Evolutionary conservation across 257 asterid genomes (phyloP), one percentile per base, ranked within the genome.

Genomic region (Scutellaria galericulata): DNA sequence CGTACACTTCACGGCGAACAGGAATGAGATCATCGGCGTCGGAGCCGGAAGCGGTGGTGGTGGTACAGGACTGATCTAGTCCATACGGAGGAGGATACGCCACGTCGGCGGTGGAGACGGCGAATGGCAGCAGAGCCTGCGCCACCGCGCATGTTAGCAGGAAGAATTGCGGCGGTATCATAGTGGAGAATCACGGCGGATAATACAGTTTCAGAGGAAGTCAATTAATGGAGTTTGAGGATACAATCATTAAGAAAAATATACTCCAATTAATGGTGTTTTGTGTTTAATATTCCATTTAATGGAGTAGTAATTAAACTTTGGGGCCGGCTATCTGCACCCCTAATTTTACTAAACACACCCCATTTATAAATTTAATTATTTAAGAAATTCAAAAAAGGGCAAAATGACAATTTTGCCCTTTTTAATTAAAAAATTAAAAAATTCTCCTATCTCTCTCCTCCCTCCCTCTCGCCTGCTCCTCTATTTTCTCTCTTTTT

Each of bases 71-170:
- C 72, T 53, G 60, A 22, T 73, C 83, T 37, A 86, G 87, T 51
- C 92, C 92, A 71, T 90, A 90, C 0, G 92, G 87, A 0, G 93
- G 79, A 3, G 96, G 96, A 65, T 90, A 90, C 4, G 97, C 97
- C 37, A 72, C 72, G 67, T 71, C 76, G 45, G 90, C 47, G 15
- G 78, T 7, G 57, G 87, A 67, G 70, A 73, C 14, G 72, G 64
- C 67, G 42, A 70, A 64, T 7, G 73, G 68, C 37, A 31, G 37
- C 37, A 50, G 48, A n/a, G 79, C 41, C 41, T 61, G 79, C 57
- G 82, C 78, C 41, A 51, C 59, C 10, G 83, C 68, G 70, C 78
- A 69, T 15, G 82, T 66, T 39, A 89, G 58, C 61, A 85, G 79
- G 68, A 73, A 2, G 75, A 51, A 20, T 20, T 68, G 88, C 58